phyloP scores from a whole-genome alignment of 345 rosid genomes.

The Geranium rotundifolium region DNA sequence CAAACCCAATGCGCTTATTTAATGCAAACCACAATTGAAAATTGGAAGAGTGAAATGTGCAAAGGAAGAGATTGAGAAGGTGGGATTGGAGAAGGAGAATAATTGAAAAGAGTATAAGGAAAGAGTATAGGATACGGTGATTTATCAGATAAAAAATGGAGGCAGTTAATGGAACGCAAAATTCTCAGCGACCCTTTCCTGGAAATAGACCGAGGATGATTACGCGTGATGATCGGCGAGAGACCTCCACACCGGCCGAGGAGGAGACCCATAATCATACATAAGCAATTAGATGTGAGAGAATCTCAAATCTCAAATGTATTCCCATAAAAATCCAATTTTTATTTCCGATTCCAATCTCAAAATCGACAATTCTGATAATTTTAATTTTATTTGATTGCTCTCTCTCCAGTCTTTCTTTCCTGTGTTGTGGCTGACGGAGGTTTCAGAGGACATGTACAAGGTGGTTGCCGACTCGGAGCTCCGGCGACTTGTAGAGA shows the following conservation, averaged over 20 bases:
- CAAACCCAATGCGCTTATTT: no score
- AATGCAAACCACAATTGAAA: no score
- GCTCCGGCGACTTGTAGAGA: no score
- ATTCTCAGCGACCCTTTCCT: conserved; percentile 32
- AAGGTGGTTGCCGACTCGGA: conserved; percentile 40
- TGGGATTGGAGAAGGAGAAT: no score
- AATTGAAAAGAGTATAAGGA: no score
- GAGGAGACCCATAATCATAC: conserved; percentile 50
- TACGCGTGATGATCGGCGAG: conserved; percentile 31
- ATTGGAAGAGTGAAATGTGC: no score
- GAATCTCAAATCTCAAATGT: conserved; percentile 1
- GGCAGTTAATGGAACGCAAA: no score
- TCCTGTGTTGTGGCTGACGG: conserved; percentile 64
- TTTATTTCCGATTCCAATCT: not conserved
- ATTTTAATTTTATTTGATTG: not conserved
- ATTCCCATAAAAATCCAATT: not conserved
- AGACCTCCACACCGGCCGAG: conserved; percentile 55
- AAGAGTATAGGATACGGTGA: no score
- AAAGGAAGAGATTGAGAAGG: no score
- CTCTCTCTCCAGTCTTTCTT: conserved; percentile 33
- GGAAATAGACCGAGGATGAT: conserved; percentile 70
- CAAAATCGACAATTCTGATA: no score
- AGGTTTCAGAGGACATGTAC: conserved; percentile 50
- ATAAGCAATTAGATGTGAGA: conserved; percentile 62
- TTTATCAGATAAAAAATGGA: no score